phyloP scores from a whole-genome alignment of 106 monocot genomes.

The Allium fistulosum region DNA sequence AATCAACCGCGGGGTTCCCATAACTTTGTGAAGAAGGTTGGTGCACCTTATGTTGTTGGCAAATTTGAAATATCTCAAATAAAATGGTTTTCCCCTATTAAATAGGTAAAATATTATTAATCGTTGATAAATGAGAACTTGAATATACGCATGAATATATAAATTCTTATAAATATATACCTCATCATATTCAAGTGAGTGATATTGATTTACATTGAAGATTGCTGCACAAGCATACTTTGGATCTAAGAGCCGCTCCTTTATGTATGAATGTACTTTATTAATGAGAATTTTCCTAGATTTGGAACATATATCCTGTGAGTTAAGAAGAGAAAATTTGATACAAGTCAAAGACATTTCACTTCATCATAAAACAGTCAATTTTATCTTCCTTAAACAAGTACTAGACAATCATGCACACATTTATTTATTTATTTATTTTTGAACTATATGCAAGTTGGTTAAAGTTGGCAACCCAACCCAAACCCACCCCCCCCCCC shows the following conservation, averaged over 20 bases:
- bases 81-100: slow-evolving; percentile 64
- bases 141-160: background rate
- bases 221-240: slow-evolving; percentile 95
- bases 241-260: slow-evolving; percentile 75
- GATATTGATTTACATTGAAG: slow-evolving; percentile 46
- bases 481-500: no score
- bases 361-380: background rate
- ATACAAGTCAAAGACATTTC: background rate
- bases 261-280: slow-evolving; percentile 89
- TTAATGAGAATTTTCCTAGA: slow-evolving; percentile 66
- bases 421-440: no score
- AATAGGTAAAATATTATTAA: background rate
- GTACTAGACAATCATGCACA: no score
- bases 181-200: slow-evolving; percentile 62
- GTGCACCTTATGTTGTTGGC: slow-evolving; percentile 72
- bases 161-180: slow-evolving; percentile 17
- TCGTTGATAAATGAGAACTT: background rate
- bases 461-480: no score
- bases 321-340: slow-evolving; percentile 7
- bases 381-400: background rate
- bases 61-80: slow-evolving; percentile 82
- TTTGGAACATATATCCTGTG: slow-evolving; percentile 67
- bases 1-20: slow-evolving; percentile 30
- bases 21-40: slow-evolving; percentile 76
- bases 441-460: no score